phyloP scores from a whole-genome alignment of 2,329 filamentous ascomycete genomes.

The Penicillium sclerotiorum region DNA sequence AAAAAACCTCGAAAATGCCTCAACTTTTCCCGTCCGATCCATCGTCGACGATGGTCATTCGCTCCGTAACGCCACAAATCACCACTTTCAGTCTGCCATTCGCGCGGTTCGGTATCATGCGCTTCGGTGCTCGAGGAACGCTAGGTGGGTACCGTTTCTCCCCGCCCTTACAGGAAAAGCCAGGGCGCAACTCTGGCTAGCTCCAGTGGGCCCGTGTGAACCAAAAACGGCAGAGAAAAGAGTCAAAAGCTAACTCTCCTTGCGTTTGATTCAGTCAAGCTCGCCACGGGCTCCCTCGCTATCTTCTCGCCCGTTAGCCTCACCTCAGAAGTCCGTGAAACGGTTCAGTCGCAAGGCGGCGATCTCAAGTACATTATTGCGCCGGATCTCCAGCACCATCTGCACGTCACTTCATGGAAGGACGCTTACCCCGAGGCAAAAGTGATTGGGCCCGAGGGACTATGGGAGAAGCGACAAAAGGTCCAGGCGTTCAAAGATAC shows the following conservation, averaged over 20 bases:
- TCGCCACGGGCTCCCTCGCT: constrained; percentile 75
- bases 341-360: constrained; percentile 64
- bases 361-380: constrained; percentile 83
- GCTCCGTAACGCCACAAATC: constrained; percentile 77
- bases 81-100: constrained; percentile 70
- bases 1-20: constrained; percentile 24
- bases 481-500: constrained; percentile 59
- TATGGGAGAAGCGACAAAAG: constrained; percentile 77
- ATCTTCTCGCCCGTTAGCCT: constrained; percentile 91
- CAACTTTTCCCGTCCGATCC: constrained; percentile 71
- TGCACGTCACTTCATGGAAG: constrained; percentile 86
- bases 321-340: constrained; percentile 71
- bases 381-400: constrained; percentile 90
- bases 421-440: constrained; percentile 75
- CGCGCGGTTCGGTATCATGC: constrained; percentile 73
- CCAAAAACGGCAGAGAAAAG: neutral
- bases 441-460: constrained; percentile 78
- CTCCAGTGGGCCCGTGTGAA: neutral
- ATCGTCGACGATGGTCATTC: constrained; percentile 84
- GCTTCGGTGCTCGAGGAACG: constrained; percentile 84
- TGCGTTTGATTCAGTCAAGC: constrained; percentile 61
- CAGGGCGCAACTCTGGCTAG: constrained; percentile 1
- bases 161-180: constrained; percentile 10
- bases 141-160: constrained; percentile 61
- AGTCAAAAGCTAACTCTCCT: constrained; percentile 17